Base-by-base conservation (phyloP, 805 yeast species). In the Metschnikowia lachancei region DNA sequence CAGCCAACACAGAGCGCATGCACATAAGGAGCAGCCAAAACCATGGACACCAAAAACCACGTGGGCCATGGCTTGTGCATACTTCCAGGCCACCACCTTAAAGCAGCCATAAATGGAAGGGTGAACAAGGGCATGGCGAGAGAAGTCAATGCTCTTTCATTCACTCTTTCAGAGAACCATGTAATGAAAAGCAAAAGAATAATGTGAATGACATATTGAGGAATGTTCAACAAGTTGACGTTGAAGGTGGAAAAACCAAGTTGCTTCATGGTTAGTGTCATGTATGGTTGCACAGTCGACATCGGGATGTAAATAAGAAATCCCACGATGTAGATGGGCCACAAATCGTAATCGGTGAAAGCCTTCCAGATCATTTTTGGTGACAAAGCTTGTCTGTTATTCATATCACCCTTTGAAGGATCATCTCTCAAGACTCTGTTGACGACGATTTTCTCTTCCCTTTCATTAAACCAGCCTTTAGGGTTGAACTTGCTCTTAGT, bases 361-460 rank as follows among this genome's bases (percentile, higher is more conserved):
- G 79, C 64, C 17, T 63, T 54, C 53, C 64, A 59, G 14, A 82
- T 51, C 60, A 66, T 70, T 38, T 58, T 67, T 4, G 65, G 51
- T 2, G 72, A 60, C 16, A 82, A 59, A 4, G 82, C 80, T 53
- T 77, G 77, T 57, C 84, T 69, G 57, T 82, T 81, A 57, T 81
- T 71, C 85, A 81, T 80, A 50, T 79, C 84, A 19, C 85, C 85
- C 51, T 72, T 72, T 4, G 69, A 56, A 7, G 87, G 87, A 56
- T 82, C 87, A 57, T 82, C 86, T 53, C 85, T 65, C 42, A 82
- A 61, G 2, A 82, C 70, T 49, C 80, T 67, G 58, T 81, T 81
- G 41, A 80, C 84, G 26, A 80, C 65, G 45, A 82, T 80, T 47
- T 75, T 74, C 59, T 76, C 80, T 50, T 82, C 84, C 36, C 77